Evolutionary conservation across 495 filamentous ascomycete species (phyloP).

Genomic region (Oidiodendron maius): DNA sequence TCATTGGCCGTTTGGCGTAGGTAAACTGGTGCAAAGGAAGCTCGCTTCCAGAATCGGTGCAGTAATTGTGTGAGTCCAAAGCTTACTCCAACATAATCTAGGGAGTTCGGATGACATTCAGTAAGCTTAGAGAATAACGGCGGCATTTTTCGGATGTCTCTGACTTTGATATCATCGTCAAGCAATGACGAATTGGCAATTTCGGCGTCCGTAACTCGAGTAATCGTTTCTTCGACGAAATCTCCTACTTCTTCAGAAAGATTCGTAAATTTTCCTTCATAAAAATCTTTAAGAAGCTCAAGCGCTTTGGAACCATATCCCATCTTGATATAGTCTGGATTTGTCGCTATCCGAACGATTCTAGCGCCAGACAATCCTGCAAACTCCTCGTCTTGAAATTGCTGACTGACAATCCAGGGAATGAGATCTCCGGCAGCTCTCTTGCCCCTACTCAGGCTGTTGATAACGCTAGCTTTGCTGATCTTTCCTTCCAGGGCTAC

Average conservation of each 20-base stretch:
- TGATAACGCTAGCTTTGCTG: slow-evolving; percentile 85
- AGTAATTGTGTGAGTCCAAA: slow-evolving; percentile 85
- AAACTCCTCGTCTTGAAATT: slow-evolving; percentile 98
- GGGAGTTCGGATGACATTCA: slow-evolving; percentile 69
- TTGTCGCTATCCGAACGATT: slow-evolving; percentile 91
- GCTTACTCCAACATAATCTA: slow-evolving; percentile 93
- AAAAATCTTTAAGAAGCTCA: slow-evolving; percentile 82
- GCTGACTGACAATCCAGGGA: slow-evolving; percentile 95
- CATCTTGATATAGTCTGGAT: slow-evolving; percentile 87
- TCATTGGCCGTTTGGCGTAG: slow-evolving; percentile 94
- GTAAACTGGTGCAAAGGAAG: slow-evolving; percentile 85
- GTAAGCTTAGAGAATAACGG: slow-evolving; percentile 86
- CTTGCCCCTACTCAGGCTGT: slow-evolving; percentile 80
- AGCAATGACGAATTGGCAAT: slow-evolving; percentile 71
- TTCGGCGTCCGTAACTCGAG: slow-evolving; percentile 79
- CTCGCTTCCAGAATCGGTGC: slow-evolving; percentile 95
- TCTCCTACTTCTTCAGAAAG: slow-evolving; percentile 56
- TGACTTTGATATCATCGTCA: slow-evolving; percentile 81
- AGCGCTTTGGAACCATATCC: slow-evolving; percentile 90
- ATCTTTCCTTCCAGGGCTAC: slow-evolving; percentile 93
- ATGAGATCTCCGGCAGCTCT: slow-evolving; percentile 93
- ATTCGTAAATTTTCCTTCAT: slow-evolving; percentile 85
- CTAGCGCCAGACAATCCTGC: slow-evolving; percentile 88
- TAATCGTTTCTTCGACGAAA: slow-evolving; percentile 54
- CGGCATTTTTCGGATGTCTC: slow-evolving; percentile 87